A percentile compares a stretch with the other conserved stretches of the same genome.
phyloP scores from a whole-genome alignment of 148 eudicot genomes.

The Rhododendron vialii region DNA sequence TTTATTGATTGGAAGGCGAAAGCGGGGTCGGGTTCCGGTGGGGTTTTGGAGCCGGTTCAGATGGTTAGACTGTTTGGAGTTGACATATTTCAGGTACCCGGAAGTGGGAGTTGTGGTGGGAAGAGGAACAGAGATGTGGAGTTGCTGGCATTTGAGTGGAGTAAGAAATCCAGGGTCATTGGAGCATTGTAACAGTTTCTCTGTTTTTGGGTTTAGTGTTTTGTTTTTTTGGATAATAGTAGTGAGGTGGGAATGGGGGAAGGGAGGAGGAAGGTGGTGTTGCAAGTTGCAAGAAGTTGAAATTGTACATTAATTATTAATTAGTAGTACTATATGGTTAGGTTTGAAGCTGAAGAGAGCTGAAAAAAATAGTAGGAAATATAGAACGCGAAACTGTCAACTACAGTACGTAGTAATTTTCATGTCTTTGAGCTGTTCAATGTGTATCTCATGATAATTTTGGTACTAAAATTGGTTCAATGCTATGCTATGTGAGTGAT shows the following conservation, averaged over 20 bases:
- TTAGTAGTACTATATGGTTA: neutral
- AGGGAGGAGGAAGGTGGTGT: neutral
- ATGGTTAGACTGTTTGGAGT: constrained; percentile 79
- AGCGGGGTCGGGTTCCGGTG: constrained; percentile 5
- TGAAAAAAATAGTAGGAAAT: neutral
- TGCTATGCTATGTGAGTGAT: neutral
- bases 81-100: constrained; percentile 38
- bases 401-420: neutral
- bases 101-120: constrained; percentile 16
- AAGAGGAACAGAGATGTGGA: constrained; percentile 33
- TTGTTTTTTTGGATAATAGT: neutral
- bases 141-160: constrained; percentile 22
- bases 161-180: constrained; percentile 36
- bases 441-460: neutral
- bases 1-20: constrained; percentile 54
- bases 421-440: neutral
- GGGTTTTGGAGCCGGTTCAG: constrained; percentile 11
- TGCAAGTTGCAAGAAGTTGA: constrained; percentile 12
- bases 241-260: neutral
- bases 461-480: neutral
- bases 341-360: constrained; percentile 4
- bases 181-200: constrained; percentile 26
- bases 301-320: constrained; percentile 1
- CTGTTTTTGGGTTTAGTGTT: neutral
- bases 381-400: neutral